Percentiles rank a stretch among this genome's conserved stretches.
These are phyloP conservation scores for Scedosporium aurantiacum DNA, from an alignment of 2,329 filamentous ascomycete genomes.

Conservation along the genomic window DNA sequence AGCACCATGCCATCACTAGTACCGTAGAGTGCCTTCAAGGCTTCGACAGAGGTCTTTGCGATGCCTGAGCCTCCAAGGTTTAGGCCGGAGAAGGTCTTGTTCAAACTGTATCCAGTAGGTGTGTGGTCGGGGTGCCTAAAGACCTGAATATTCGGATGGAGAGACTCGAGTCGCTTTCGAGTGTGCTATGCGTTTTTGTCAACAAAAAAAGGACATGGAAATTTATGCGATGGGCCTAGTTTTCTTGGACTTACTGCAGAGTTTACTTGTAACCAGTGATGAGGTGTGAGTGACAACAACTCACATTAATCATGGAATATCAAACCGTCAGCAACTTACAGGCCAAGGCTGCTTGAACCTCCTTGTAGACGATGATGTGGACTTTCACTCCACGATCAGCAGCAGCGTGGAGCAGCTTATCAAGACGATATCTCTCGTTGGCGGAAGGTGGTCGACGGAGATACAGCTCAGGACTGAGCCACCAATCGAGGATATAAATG, in stretches of 20 bases:
- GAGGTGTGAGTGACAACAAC: background rate
- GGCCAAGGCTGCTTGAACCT: slow-evolving; percentile 71
- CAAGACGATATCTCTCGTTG: slow-evolving; percentile 75
- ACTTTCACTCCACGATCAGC: slow-evolving; percentile 76
- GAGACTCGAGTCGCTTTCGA: slow-evolving; percentile 62
- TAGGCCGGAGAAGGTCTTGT: slow-evolving; percentile 40
- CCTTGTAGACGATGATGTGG: slow-evolving; percentile 86
- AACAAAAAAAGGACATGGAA: background rate
- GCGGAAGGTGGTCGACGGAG: slow-evolving; percentile 69
- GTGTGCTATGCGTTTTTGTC: slow-evolving; percentile 48
- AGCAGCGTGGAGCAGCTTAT: slow-evolving; percentile 70
- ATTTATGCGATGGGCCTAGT: background rate
- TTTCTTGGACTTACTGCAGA: slow-evolving; percentile 9
- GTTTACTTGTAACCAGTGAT: slow-evolving; percentile 13
- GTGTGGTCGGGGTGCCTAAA: slow-evolving; percentile 86
- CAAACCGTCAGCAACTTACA: slow-evolving; percentile 40
- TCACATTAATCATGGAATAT: no score
- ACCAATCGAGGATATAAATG: slow-evolving; percentile 85
- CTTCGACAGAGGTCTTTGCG: slow-evolving; percentile 58
- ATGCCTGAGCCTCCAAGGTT: slow-evolving; percentile 39
- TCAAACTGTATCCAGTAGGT: slow-evolving; percentile 58
- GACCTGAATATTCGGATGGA: slow-evolving; percentile 77
- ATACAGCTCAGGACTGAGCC: slow-evolving; percentile 82
- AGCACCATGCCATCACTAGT: slow-evolving; percentile 70
- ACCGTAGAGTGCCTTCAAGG: slow-evolving; percentile 70